These are phyloP conservation scores for Erodium texanum DNA, from an alignment of 441 rosid genomes.

Conservation along the genomic window DNA sequence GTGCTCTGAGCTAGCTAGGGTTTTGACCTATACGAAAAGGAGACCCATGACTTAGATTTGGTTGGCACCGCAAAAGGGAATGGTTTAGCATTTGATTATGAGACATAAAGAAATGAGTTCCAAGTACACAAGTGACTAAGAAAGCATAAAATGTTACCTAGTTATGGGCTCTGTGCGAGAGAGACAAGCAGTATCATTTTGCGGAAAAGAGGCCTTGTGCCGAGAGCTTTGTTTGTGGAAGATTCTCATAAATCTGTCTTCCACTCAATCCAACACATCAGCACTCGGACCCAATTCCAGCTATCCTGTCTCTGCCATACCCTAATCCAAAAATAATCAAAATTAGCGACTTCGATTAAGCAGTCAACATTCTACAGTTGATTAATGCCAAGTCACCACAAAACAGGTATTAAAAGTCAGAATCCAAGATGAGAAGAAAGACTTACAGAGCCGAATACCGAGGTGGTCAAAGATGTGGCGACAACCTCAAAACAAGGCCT, in stretches of 20 bases:
- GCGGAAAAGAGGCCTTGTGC: conserved; percentile 16
- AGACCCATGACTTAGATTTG: not conserved
- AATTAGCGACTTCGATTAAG: not conserved
- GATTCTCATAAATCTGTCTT: conserved; percentile 30
- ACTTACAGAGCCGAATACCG: not conserved
- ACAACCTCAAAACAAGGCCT: conserved; percentile 6
- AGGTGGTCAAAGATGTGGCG: not conserved
- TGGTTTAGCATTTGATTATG: conserved; percentile 1
- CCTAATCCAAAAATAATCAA: not conserved
- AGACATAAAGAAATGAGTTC: not conserved
- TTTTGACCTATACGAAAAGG: conserved; percentile 1
- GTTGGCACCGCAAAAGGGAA: not conserved
- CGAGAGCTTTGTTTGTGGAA: conserved; percentile 15
- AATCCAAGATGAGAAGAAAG: not conserved
- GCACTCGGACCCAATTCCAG: conserved; percentile 15
- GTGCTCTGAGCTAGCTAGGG: not conserved
- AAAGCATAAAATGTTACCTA: not conserved
- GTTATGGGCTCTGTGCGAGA: conserved; percentile 18
- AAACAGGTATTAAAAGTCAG: not conserved
- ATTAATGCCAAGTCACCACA: not conserved
- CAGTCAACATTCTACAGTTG: not conserved
- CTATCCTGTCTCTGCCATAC: conserved; percentile 2
- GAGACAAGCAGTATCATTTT: conserved; percentile 24
- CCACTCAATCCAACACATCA: conserved; percentile 12
- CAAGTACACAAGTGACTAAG: conserved; percentile 5